These are phyloP conservation scores for Venturia oleaginea DNA, from an alignment of 2,329 filamentous ascomycete species.

Conservation along the genomic window DNA sequence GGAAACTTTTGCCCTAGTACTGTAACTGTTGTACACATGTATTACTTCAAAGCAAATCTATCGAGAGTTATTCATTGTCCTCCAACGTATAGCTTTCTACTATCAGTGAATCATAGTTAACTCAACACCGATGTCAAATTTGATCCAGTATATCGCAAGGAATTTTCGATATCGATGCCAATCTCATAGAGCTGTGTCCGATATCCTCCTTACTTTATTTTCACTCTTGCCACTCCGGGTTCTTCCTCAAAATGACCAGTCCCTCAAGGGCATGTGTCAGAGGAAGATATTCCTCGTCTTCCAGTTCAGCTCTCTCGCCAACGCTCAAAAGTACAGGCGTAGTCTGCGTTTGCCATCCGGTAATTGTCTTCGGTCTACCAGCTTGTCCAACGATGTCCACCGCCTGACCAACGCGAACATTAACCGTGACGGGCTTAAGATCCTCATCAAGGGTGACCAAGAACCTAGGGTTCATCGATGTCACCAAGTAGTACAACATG, in stretches of 20 bases:
- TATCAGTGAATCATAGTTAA: background rate
- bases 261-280: conserved; percentile 88
- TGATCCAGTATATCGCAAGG: background rate
- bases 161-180: background rate
- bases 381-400: conserved; percentile 97
- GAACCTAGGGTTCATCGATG: conserved; percentile 94
- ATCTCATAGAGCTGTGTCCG: background rate
- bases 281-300: conserved; percentile 95
- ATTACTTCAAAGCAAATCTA: background rate
- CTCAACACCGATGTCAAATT: background rate
- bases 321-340: conserved; percentile 94
- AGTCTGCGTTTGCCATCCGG: conserved; percentile 98
- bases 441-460: conserved; percentile 93
- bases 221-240: background rate
- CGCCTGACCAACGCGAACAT: conserved; percentile 93
- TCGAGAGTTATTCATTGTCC: background rate
- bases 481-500: conserved; percentile 92
- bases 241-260: conserved; percentile 85
- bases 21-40: background rate
- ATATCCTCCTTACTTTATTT: background rate
- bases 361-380: conserved; percentile 96
- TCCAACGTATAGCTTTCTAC: background rate
- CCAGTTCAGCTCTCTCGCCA: conserved; percentile 89
- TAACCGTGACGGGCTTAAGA: conserved; percentile 85
- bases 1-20: too few relatives aligned